phyloP scores from a whole-genome alignment of 352 stramenopile species.

The Phytophthora tubulina region DNA sequence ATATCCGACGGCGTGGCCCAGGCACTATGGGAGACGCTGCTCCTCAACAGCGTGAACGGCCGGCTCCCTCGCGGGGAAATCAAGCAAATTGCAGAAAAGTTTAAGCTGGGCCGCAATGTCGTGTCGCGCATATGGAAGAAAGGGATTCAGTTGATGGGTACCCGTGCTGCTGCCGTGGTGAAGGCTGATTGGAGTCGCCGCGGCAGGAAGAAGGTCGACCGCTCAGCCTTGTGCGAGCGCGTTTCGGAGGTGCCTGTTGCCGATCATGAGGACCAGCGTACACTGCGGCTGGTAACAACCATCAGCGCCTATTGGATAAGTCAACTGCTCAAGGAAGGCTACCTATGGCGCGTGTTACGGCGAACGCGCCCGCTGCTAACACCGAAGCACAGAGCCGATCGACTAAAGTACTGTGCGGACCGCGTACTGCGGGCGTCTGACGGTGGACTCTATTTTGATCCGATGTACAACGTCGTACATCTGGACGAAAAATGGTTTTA shows the following conservation, averaged over 20 bases:
- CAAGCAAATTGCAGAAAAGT: not conserved
- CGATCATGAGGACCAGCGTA: constrained; percentile 1
- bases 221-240: not conserved
- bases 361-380: constrained; percentile 15
- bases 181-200: not conserved
- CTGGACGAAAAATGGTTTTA: too few relatives aligned
- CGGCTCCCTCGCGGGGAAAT: not conserved
- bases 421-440: too few relatives aligned
- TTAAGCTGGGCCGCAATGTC: not conserved
- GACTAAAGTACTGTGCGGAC: too few relatives aligned
- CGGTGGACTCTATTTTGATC: too few relatives aligned
- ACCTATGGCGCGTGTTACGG: not conserved
- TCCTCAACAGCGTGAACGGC: not conserved
- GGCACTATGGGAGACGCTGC: not conserved
- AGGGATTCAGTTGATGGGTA: not conserved
- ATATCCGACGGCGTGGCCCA: too few relatives aligned
- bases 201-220: not conserved
- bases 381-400: too few relatives aligned
- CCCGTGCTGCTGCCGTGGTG: not conserved
- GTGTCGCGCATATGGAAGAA: not conserved
- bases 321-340: constrained; percentile 8
- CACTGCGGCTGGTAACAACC: not conserved
- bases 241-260: not conserved
- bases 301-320: constrained; percentile 2
- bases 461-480: too few relatives aligned